These are phyloP conservation scores for Pseudogymnoascus pannorum DNA, from an alignment of 2,329 filamentous ascomycete species.

Conservation along the genomic window DNA sequence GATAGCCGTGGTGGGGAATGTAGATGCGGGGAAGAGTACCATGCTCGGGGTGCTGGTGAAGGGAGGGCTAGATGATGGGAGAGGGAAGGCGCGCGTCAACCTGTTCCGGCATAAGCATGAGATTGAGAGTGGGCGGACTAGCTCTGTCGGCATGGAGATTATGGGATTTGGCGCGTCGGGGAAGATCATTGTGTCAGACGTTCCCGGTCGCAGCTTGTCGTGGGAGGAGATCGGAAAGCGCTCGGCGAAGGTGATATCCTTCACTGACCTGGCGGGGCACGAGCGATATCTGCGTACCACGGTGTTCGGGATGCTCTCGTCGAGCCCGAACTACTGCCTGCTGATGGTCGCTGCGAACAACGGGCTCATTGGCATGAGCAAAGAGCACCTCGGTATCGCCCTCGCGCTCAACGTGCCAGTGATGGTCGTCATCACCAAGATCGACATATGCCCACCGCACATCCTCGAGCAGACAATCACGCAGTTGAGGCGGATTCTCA, in stretches of 20 bases:
- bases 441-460: slow-evolving; percentile 94
- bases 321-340: slow-evolving; percentile 93
- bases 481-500: slow-evolving; percentile 86
- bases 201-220: slow-evolving; percentile 77
- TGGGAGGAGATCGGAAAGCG: slow-evolving; percentile 98
- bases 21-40: slow-evolving; percentile 95
- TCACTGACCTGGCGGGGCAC: slow-evolving; percentile 91
- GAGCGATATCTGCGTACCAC: slow-evolving; percentile 93
- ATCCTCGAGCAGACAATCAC: slow-evolving; percentile 90
- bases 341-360: slow-evolving; percentile 99
- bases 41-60: slow-evolving; percentile 94
- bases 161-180: slow-evolving; percentile 92
- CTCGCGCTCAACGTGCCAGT: slow-evolving; percentile 92
- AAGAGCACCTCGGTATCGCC: slow-evolving; percentile 93
- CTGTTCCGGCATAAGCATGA: slow-evolving; percentile 98
- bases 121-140: slow-evolving; percentile 89
- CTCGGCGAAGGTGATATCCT: slow-evolving; percentile 92
- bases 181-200: slow-evolving; percentile 72
- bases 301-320: slow-evolving; percentile 88
- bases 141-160: slow-evolving; percentile 97
- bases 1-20: slow-evolving; percentile 95
- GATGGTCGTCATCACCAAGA: slow-evolving; percentile 97
- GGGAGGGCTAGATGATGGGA: slow-evolving; percentile 87
- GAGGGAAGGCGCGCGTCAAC: slow-evolving; percentile 88
- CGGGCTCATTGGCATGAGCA: slow-evolving; percentile 94